Conservation (phyloP, 331 rosid species). For the Quercus lobata region DNA sequence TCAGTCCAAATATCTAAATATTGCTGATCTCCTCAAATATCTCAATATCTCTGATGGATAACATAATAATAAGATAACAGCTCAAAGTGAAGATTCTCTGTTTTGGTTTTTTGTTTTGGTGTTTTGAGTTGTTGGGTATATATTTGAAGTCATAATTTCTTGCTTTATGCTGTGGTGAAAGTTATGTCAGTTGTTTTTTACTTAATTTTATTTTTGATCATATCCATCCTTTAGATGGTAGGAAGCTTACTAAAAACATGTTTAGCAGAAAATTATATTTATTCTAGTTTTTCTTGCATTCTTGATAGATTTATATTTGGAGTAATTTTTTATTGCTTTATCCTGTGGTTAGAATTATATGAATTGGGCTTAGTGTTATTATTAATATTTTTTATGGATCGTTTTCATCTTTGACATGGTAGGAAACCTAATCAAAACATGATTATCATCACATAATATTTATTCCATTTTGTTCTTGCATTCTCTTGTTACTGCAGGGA, state of each 20-base stretch:
- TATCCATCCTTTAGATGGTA: background rate
- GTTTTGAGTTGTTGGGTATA: background rate
- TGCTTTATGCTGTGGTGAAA: background rate
- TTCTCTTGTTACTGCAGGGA: slow-evolving; percentile 52
- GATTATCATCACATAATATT: slow-evolving; percentile 1
- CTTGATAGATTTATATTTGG: too few relatives aligned
- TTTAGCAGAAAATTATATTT: slow-evolving; percentile 4
- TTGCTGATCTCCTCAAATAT: background rate
- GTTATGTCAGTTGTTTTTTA: background rate
- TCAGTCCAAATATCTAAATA: background rate
- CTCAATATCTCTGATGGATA: background rate
- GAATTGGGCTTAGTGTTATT: background rate
- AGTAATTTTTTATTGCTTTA: background rate
- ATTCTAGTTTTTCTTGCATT: slow-evolving; percentile 3
- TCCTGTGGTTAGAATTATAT: background rate
- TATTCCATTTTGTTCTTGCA: slow-evolving; percentile 2
- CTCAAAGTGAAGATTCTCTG: background rate
- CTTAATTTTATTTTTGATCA: background rate
- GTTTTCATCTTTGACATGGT: background rate
- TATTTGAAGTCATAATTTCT: background rate
- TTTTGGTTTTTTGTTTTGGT: background rate
- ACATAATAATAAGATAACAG: background rate
- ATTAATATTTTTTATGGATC: background rate
- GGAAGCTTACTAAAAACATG: background rate
- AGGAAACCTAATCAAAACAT: slow-evolving; percentile 1